These are phyloP conservation scores for Huntiella decipiens DNA, from an alignment of 2,329 filamentous ascomycete genomes.

Conservation along the genomic window DNA sequence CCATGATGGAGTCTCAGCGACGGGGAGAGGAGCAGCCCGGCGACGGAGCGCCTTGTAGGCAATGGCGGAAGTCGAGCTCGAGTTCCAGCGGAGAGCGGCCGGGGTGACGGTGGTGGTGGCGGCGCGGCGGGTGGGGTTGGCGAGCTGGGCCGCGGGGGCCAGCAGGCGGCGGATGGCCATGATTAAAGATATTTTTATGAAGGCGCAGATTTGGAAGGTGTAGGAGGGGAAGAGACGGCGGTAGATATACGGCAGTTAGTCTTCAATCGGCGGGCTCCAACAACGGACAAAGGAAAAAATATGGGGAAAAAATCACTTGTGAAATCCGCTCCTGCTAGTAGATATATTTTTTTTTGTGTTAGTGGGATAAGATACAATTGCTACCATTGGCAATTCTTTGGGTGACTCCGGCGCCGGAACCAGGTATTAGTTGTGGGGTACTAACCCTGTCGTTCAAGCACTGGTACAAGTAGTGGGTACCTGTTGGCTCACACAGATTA, in stretches of 20 bases:
- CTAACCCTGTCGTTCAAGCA: background rate
- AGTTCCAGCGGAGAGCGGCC: constrained; percentile 18
- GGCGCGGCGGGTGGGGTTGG: constrained; percentile 12
- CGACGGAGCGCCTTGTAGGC: constrained; percentile 95
- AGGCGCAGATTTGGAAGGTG: background rate
- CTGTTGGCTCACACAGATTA: background rate
- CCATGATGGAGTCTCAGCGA: constrained; percentile 56
- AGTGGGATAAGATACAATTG: background rate
- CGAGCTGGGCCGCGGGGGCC: constrained; percentile 21
- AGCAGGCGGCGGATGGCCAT: constrained; percentile 29
- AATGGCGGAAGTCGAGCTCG: constrained; percentile 73
- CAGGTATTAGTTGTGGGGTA: background rate
- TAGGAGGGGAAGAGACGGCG: background rate
- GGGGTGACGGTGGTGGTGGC: constrained; percentile 7
- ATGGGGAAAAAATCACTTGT: background rate
- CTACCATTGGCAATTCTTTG: background rate
- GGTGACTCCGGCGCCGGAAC: constrained; percentile 5
- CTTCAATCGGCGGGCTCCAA: background rate
- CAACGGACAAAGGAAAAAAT: constrained; percentile 1
- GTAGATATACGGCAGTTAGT: too few species aligned
- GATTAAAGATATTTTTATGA: constrained; percentile 13
- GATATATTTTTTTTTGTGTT: constrained; percentile 10
- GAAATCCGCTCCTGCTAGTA: background rate
- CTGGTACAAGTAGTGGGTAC: background rate
- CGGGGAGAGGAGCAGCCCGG: constrained; percentile 68